Evolutionary conservation across 495 filamentous ascomycete species (phyloP), one percentile per base, ranked within the genome.

Genomic region (Lophiotrema nucula): DNA sequence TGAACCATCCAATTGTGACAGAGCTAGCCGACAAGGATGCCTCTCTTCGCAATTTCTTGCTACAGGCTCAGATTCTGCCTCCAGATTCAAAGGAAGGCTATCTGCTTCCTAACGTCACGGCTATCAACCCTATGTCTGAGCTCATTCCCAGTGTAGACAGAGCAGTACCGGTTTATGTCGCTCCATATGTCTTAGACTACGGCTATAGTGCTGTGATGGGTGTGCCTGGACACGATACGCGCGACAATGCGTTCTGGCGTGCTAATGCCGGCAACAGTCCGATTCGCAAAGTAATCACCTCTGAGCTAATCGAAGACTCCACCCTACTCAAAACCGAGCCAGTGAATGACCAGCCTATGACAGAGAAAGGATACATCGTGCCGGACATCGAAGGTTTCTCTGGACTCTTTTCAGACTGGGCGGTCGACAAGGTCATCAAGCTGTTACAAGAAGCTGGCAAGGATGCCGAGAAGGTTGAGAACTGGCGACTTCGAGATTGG

Each of bases 141-240:
- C 69, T 79, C 2, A 81, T 81, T 47, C 76, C 83, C 35, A 73
- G 76, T 8, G 71, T 75, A 3, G 69, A 75, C 33, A 70, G 81
- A 6, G 74, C 78, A 33, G 68, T 95, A 8, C 88, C 90, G 2
- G 77, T 96, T 10, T 96, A 87, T 64, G 86, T 85, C 10, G 87
- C 90, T 3, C 85, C 89, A 0, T 96, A 95, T 58, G 90, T 95
- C n/a, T 74, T 92, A 4, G 88, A 90, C 53, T 95, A 93, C 60
- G 90, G 89, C n/a, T 85, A 87, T 49, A 89, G 89, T 1, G 89
- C 89, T 4, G 87, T 96, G 4, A 96, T 96, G 90, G 90, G 90
- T 35, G 90, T 96, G 21, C 90, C 90, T 0, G 90, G 84, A 1
- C 90, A 96, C 57, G 90, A 96, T 67, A 67, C 74, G 0, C 79